Evolutionary conservation across 73 alveolate genomes (phyloP).

Genomic region (Tetrahymena elliotti): DNA sequence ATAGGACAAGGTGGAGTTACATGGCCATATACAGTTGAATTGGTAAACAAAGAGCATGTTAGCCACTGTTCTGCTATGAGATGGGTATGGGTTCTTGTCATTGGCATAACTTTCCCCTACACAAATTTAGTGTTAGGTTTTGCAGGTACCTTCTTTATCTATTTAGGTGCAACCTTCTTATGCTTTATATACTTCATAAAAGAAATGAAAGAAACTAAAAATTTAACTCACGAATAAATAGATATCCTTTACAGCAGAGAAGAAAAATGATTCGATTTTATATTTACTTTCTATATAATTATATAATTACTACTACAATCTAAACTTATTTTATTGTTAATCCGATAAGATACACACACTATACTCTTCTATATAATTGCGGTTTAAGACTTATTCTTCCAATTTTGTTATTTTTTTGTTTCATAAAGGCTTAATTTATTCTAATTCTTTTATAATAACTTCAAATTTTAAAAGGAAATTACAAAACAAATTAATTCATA

Average conservation of each 20-base stretch:
- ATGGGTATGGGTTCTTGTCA: background rate
- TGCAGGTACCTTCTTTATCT: background rate
- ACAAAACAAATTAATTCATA: no score
- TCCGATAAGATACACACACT: no score
- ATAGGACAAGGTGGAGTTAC: background rate
- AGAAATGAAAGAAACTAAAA: background rate
- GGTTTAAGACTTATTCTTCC: no score
- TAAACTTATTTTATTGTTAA: no score
- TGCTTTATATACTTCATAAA: background rate
- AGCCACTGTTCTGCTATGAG: background rate
- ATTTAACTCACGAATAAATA: background rate
- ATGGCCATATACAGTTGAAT: background rate
- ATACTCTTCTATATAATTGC: no score
- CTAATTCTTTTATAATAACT: no score
- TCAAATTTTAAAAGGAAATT: no score
- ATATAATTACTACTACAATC: no score
- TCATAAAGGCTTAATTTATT: no score
- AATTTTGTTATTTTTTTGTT: no score
- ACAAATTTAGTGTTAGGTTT: background rate
- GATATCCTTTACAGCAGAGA: background rate
- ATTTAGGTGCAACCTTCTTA: background rate
- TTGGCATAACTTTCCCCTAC: background rate
- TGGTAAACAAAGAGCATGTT: background rate
- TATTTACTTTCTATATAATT: background rate
- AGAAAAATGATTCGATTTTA: background rate